phyloP scores from a whole-genome alignment of 495 filamentous ascomycete genomes.

The Trichoderma orchidacearum region DNA sequence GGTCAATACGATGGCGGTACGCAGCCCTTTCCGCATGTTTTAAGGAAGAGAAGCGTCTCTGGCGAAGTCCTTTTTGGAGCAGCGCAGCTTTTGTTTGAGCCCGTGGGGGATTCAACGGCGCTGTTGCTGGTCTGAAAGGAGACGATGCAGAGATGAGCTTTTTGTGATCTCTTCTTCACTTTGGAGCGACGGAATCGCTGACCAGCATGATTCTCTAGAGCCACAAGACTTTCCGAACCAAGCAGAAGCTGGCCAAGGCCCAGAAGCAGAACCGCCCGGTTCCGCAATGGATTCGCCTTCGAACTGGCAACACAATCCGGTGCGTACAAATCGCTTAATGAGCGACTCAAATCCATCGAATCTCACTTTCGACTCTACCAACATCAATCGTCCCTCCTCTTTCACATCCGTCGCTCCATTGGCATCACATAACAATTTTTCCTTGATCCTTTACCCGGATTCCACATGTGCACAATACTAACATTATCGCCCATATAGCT shows the following conservation, averaged over 20 bases:
- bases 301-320: conserved; percentile 97
- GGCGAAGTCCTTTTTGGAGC: not conserved
- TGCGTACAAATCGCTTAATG: conserved; percentile 38
- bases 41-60: not conserved
- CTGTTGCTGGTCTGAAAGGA: not conserved
- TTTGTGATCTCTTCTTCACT: not conserved
- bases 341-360: not conserved
- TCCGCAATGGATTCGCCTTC: conserved; percentile 97
- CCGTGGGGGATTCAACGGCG: not conserved
- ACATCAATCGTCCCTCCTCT: not conserved
- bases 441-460: no score
- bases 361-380: not conserved
- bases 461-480: not conserved
- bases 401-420: not conserved
- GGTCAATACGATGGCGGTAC: conserved; percentile 4
- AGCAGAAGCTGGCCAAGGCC: conserved; percentile 99
- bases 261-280: conserved; percentile 99
- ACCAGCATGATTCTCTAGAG: conserved; percentile 41
- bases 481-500: conserved; percentile 45
- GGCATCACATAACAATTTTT: no score
- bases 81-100: not conserved
- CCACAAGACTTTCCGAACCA: conserved; percentile 98
- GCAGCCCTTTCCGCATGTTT: not conserved
- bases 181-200: not conserved
- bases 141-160: not conserved